Evolutionary conservation across 192 early-diverging fungal species (phyloP).

Genomic region (Pilaira anomala): DNA sequence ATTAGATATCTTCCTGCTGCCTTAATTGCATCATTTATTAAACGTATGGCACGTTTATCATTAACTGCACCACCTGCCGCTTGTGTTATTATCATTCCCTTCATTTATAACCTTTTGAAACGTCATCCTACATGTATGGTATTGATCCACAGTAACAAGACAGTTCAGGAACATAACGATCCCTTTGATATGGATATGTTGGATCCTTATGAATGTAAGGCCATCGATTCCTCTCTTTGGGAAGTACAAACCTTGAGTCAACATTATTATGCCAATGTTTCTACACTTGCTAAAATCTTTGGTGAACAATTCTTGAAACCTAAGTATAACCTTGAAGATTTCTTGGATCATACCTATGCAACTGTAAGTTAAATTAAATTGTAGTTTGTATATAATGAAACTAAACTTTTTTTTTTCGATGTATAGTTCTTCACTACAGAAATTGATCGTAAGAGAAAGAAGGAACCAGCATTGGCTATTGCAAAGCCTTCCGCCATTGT

Average conservation of each 20-base stretch:
- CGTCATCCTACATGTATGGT: constrained; percentile 86
- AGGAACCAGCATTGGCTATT: constrained; percentile 58
- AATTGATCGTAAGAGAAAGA: constrained; percentile 51
- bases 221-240: constrained; percentile 89
- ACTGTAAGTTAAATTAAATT: constrained; percentile 38
- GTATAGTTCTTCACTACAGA: constrained; percentile 64
- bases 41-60: constrained; percentile 81
- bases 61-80: constrained; percentile 84
- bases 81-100: constrained; percentile 80
- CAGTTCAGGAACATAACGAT: constrained; percentile 30
- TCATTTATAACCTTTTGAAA: constrained; percentile 91
- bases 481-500: constrained; percentile 42
- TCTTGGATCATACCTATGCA: constrained; percentile 87
- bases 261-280: constrained; percentile 87
- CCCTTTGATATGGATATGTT: constrained; percentile 55
- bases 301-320: constrained; percentile 86
- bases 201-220: constrained; percentile 77
- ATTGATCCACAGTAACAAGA: constrained; percentile 73
- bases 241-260: constrained; percentile 83
- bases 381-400: background rate
- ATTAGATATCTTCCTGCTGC: constrained; percentile 81
- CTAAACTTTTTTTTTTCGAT: background rate
- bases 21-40: constrained; percentile 90
- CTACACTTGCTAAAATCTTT: constrained; percentile 82
- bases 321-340: constrained; percentile 89